phyloP scores from a whole-genome alignment of 192 early-diverging fungal genomes.

The Martensiomyces pterosporus region DNA sequence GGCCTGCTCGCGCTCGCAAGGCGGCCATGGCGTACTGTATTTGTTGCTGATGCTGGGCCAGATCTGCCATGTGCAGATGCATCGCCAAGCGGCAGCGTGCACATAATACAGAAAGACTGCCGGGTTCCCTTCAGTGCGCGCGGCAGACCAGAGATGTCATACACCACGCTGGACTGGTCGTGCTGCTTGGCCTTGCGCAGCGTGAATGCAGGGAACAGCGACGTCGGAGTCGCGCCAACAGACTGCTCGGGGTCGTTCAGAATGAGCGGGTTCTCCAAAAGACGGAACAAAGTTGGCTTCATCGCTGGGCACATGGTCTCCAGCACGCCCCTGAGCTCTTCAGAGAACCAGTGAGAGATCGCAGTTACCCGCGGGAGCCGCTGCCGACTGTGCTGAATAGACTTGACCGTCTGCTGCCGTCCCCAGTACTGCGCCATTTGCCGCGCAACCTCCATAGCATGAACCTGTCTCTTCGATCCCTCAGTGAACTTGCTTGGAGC shows the following conservation, averaged over 20 bases:
- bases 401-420: slow-evolving; percentile 28
- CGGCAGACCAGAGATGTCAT: slow-evolving; percentile 40
- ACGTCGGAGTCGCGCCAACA: slow-evolving; percentile 17
- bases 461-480: slow-evolving; percentile 38
- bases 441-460: slow-evolving; percentile 47
- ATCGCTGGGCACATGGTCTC: slow-evolving; percentile 42
- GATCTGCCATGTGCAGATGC: no score
- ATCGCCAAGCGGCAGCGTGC: slow-evolving; percentile 30
- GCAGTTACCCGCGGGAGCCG: slow-evolving; percentile 43
- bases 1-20: no score
- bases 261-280: slow-evolving; percentile 46
- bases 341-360: slow-evolving; percentile 47
- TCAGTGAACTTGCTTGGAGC: slow-evolving; percentile 44
- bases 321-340: slow-evolving; percentile 46
- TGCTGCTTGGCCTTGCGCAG: slow-evolving; percentile 13
- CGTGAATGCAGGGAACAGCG: slow-evolving; percentile 39
- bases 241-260: slow-evolving; percentile 16
- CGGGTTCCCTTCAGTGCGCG: slow-evolving; percentile 44
- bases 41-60: slow-evolving; percentile 4
- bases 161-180: slow-evolving; percentile 19
- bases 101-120: slow-evolving; percentile 51
- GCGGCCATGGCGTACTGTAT: no score
- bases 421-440: slow-evolving; percentile 53
- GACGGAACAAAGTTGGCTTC: slow-evolving; percentile 37
- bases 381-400: slow-evolving; percentile 37